Evolutionary conservation across 495 filamentous ascomycete genomes (phyloP), one percentile per base, ranked within the genome.

Genomic region (Podospora pseudoanserina): DNA sequence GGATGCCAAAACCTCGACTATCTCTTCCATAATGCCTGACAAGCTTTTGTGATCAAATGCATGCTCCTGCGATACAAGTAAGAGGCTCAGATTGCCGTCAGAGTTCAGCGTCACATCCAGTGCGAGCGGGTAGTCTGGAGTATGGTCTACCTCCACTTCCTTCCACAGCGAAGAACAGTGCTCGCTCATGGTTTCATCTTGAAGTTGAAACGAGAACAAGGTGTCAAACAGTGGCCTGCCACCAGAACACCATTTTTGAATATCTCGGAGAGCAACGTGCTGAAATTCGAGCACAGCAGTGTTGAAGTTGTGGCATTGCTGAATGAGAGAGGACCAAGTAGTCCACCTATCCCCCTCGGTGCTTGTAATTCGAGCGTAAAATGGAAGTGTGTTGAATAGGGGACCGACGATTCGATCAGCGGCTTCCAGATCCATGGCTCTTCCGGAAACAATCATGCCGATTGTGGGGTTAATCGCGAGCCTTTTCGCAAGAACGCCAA

Each of bases 321-420:
- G 76, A 23, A 90, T 76, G 2, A 90, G 70, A 1, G 81, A 79
- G 15, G 75, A 68, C 83, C 84, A 88, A 9, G 78, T 86, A 18
- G 79, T n/a, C 77, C 62, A 18, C 77, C 70, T 28, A 1, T 79
- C 72, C 9, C 85, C 65, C 9, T 83, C 74, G 26, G 27, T 2
- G 6, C 44, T 1, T 19, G 18, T 26, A 18, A 74, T 34, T 16
- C 26, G 19, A 34, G 67, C 69, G 53, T 82, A 78, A 72, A 89
- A 90, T 7, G 94, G 92, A 0, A 97, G 81, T 0, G 94, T 97
- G 77, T 97, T 98, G 83, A 98, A 96, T 4, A 97, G 76, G 0
- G 94, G 94, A 0, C 95, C 95, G 64, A 94, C 86, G 7, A 90
- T 84, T 9, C 82, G 78, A 44, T 96, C 92, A 16, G 88, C 85